Conservation (phyloP, 164 flowering plant species). For the Vitis amurensis region DNA sequence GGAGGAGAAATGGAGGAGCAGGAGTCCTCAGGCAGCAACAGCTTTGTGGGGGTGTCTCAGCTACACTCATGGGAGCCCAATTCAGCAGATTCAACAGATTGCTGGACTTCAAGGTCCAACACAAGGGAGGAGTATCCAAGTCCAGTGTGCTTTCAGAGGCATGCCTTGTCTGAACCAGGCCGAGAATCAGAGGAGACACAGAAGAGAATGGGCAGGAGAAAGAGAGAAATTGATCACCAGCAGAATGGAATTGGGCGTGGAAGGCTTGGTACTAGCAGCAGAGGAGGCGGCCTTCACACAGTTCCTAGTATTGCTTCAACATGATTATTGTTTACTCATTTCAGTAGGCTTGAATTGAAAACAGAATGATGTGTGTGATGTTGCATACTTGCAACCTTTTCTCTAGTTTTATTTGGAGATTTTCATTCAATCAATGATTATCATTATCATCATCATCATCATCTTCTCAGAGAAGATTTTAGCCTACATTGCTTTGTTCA, state of each 20-base stretch:
- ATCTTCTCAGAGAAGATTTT: too few species aligned
- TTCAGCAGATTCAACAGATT: conserved; percentile 73
- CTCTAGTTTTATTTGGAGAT: too few species aligned
- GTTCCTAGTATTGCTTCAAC: conserved; percentile 28
- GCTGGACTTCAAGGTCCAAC: conserved; percentile 51
- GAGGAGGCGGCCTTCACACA: conserved; percentile 16
- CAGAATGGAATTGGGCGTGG: conserved; percentile 34
- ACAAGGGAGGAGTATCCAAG: conserved; percentile 20
- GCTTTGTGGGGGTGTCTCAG: conserved; percentile 42
- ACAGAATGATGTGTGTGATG: not conserved
- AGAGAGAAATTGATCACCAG: conserved; percentile 22
- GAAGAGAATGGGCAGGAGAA: conserved; percentile 17
- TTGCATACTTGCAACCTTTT: conserved; percentile 30
- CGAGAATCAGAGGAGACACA: not conserved
- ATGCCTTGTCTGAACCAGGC: conserved; percentile 14
- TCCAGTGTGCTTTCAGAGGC: conserved; percentile 23
- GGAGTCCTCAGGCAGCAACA: conserved; percentile 89
- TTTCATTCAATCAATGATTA: too few species aligned
- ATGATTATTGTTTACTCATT: not conserved
- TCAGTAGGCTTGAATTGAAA: not conserved
- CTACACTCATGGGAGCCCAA: conserved; percentile 66
- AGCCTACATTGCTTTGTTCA: too few species aligned
- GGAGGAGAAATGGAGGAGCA: conserved; percentile 55
- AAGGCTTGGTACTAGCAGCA: conserved; percentile 17
- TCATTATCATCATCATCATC: too few species aligned